A percentile compares a stretch with the other conserved stretches of the same genome.
Evolutionary conservation across 2,329 filamentous ascomycete genomes (phyloP).

Genomic region (Ophiocordyceps camponoti-floridani): DNA sequence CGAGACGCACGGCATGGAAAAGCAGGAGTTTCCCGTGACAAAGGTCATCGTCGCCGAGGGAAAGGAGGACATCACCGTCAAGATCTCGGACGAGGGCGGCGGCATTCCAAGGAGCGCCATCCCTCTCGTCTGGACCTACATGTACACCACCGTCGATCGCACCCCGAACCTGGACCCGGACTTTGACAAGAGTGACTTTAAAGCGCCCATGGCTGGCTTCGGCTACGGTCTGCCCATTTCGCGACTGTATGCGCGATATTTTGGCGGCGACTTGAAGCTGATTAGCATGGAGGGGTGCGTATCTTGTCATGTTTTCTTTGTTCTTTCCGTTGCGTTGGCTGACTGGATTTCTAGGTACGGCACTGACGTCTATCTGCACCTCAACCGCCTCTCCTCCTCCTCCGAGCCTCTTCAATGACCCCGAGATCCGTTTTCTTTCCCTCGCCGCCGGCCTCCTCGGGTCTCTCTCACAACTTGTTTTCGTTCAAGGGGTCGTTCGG

Average conservation of each 20-base stretch:
- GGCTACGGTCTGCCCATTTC: conserved; percentile 96
- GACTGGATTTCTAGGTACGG: conserved; percentile 47
- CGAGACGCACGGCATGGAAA: conserved; percentile 85
- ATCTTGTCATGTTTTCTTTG: no score
- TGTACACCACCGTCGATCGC: conserved; percentile 97
- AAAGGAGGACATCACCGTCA: conserved; percentile 97
- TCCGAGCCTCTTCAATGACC: conserved; percentile 87
- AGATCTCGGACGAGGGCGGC: conserved; percentile 90
- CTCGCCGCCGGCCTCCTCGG: no score
- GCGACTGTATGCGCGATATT: conserved; percentile 86
- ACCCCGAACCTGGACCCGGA: conserved; percentile 91
- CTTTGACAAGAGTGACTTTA: conserved; percentile 98
- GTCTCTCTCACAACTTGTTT: no score
- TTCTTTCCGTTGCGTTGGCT: no score
- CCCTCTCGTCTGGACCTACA: conserved; percentile 98
- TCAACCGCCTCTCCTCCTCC: conserved; percentile 87
- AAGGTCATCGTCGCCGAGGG: conserved; percentile 97
- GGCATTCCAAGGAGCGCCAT: conserved; percentile 88
- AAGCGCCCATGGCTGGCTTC: conserved; percentile 97
- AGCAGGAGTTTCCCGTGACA: conserved; percentile 88
- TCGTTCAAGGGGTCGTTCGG: no score
- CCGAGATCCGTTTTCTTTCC: no score
- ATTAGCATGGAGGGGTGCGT: conserved; percentile 78
- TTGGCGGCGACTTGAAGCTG: conserved; percentile 89
- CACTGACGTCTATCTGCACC: conserved; percentile 93